These are phyloP conservation scores for Aphanomyces euteiches DNA, from an alignment of 352 stramenopile genomes.

Conservation along the genomic window DNA sequence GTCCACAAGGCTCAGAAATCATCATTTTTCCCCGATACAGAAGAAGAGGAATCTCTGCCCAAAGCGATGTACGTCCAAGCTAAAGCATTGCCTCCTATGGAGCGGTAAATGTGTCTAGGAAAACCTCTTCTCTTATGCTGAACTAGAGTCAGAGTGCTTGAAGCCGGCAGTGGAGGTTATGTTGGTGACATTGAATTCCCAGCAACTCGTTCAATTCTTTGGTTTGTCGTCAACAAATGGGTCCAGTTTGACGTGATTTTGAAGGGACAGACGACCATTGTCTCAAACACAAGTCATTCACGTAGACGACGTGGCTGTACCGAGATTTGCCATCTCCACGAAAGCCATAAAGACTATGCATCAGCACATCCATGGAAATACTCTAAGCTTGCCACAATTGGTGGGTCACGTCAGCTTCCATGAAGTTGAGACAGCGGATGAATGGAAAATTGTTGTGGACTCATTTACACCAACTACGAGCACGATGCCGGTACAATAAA, in stretches of 20 bases:
- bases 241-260: background rate
- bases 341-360: background rate
- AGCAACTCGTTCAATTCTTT: constrained; percentile 13
- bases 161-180: background rate
- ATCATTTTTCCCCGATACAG: constrained; percentile 2
- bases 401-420: constrained; percentile 8
- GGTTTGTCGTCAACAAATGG: background rate
- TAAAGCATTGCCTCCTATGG: background rate
- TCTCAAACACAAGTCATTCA: constrained; percentile 4
- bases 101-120: background rate
- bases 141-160: background rate
- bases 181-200: constrained; percentile 23
- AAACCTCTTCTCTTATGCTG: background rate
- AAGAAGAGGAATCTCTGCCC: background rate
- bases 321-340: background rate
- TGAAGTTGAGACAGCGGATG: background rate
- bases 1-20: background rate
- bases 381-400: background rate
- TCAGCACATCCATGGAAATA: background rate
- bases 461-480: background rate
- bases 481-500: too few relatives aligned
- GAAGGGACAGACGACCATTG: constrained; percentile 19
- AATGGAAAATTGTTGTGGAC: background rate
- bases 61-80: background rate
- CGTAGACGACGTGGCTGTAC: background rate